Conservation (phyloP, 106 monocot species). For the Allium sativum region DNA sequence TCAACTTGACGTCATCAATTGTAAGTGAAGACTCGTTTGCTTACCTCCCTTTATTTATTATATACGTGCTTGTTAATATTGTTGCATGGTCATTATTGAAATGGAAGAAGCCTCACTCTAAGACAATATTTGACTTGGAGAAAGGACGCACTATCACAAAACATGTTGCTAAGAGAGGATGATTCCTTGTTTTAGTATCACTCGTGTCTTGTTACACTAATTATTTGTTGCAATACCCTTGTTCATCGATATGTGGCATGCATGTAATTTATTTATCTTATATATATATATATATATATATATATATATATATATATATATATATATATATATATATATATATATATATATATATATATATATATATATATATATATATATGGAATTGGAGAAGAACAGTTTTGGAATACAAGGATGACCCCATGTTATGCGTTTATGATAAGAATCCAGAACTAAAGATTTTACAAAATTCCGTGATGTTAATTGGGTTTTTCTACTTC, state of each 20-base stretch:
- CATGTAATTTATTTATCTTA: background rate
- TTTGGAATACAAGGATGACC: background rate
- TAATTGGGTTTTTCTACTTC: too few relatives aligned
- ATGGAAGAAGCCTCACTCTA: slow-evolving; percentile 3
- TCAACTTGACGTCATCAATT: background rate
- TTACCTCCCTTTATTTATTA: background rate
- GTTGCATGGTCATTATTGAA: slow-evolving; percentile 4
- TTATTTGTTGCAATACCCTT: background rate
- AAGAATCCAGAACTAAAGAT: too few relatives aligned
- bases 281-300: too few relatives aligned
- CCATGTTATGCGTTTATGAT: background rate
- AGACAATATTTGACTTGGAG: slow-evolving; percentile 9
- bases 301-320: too few relatives aligned
- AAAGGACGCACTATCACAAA: slow-evolving; percentile 4
- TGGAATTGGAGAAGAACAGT: background rate
- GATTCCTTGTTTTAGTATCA: background rate
- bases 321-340: too few relatives aligned
- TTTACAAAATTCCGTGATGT: too few relatives aligned
- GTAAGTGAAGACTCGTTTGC: background rate
- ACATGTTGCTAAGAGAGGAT: background rate
- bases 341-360: too few relatives aligned
- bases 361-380: too few relatives aligned
- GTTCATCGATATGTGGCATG: background rate
- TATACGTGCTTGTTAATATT: background rate
- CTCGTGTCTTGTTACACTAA: background rate